Evolutionary conservation across 805 yeast species (phyloP), one percentile per base, ranked within the genome.

Genomic region (Helenozyma rhizophorensis): DNA sequence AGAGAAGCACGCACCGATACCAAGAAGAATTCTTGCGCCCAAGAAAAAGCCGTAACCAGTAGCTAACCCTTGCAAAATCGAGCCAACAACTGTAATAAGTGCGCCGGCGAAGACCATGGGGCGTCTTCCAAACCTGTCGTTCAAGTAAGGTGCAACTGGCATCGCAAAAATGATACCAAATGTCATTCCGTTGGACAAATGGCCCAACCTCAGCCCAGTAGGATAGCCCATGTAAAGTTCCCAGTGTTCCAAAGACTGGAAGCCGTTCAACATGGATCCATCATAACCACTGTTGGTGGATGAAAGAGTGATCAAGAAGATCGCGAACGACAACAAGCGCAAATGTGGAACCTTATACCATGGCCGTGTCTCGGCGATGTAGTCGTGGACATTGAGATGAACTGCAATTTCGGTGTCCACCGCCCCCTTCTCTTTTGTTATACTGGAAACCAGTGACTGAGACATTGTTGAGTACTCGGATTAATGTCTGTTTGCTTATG

Each of bases 11-110:
- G 54, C 53, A 18, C 78, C 79, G 25, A 64, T 42, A 44, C 80
- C 80, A 31, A 74, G 45, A 25, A 75, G 37, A 27, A 75, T 47
- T 58, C 81, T 62, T 0, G 72, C 50, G n/a, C 48, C 67, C 18
- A 72, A 53, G 47, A 70, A 66, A 47, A 59, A 56, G 0, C 41
- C 46, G 18, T 55, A 62, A 32, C 54, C 54, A 22, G 54, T 54
- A 12, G 64, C 53, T 9, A 45, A 40, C 28, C 67, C 67, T 45
- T 63, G 69, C 25, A 63, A 50, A 14, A 63, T 49, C 16, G 65
- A 54, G 18, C 70, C 70, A n/a, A 62, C 19, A 21, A 61, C 28
- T 16, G 48, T 37, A 21, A 62, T 15, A 6, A 29, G 3, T 29
- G 51, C 51, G 23, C 68, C 68, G 10, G 47, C 17, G 6, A 46